These are phyloP conservation scores for Mycena kentingensis DNA, from an alignment of 768 basidiomycete species.

Conservation along the genomic window DNA sequence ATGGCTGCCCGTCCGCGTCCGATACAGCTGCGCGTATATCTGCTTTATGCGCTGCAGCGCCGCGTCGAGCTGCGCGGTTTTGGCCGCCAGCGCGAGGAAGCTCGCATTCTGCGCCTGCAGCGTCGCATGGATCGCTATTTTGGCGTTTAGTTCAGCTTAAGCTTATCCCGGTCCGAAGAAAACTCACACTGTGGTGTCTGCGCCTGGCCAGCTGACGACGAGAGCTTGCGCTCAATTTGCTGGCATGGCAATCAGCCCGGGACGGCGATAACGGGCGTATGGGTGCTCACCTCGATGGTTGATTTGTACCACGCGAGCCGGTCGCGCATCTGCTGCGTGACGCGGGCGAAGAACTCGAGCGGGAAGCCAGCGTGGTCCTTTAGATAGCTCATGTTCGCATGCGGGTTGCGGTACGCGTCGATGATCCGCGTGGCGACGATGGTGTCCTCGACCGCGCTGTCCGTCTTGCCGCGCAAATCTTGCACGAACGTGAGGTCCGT, in stretches of 20 bases:
- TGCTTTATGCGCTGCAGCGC: slow-evolving; percentile 78
- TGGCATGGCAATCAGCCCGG: slow-evolving; percentile 28
- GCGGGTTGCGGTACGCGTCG: slow-evolving; percentile 77
- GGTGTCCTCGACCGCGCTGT: slow-evolving; percentile 78
- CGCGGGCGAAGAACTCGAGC: slow-evolving; percentile 76
- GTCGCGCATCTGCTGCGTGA: slow-evolving; percentile 72
- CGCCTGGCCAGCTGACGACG: slow-evolving; percentile 61
- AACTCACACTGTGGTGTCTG: slow-evolving; percentile 77
- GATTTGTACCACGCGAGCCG: slow-evolving; percentile 76
- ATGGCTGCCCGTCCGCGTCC: slow-evolving; percentile 77
- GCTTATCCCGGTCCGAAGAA: slow-evolving; percentile 6
- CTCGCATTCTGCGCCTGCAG: slow-evolving; percentile 79
- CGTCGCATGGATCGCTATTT: slow-evolving; percentile 70
- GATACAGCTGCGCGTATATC: slow-evolving; percentile 78
- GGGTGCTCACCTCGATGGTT: slow-evolving; percentile 72
- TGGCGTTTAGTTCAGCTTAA: slow-evolving; percentile 6
- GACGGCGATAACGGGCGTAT: not conserved
- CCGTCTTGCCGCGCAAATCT: slow-evolving; percentile 74
- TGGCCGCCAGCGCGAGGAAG: slow-evolving; percentile 75
- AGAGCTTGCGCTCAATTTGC: slow-evolving; percentile 85
- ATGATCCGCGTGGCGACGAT: slow-evolving; percentile 76
- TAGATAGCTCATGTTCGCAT: slow-evolving; percentile 66
- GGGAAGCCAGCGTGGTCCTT: slow-evolving; percentile 84
- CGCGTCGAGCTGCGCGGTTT: slow-evolving; percentile 70
- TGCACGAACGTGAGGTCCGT: slow-evolving; percentile 66